Evolutionary conservation across 139 green algal genomes (phyloP), one percentile per base, ranked within the genome.

Genomic region (Ettlia oleoabundans): DNA sequence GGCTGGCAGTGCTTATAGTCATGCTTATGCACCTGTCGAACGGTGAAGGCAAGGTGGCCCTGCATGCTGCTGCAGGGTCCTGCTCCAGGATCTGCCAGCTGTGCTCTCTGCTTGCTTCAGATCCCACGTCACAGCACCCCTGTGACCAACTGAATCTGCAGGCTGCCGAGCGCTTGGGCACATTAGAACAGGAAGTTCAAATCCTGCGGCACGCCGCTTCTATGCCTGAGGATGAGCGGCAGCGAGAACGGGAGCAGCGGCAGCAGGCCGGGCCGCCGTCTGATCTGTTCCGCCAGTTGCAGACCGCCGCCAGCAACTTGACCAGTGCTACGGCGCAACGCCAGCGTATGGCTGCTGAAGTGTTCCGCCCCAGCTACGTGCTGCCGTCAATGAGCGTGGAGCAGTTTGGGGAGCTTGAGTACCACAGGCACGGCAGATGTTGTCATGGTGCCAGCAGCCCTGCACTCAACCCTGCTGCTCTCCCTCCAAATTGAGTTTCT

Each of bases 301-400:
- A 40, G 0, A 55, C 35, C 4, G 82, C 78, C 4, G 82, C 70
- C 0, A 38, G 38, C 30, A 78, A n/a, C 1, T 65, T 86, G n/a
- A 47, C 41, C 2, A n/a, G 32, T 10, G 73, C 35, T 62, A 78
- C 22, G 0, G 47, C 18, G 40, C 47, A 38, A 78, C 52, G 67
- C 6, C 30, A 65, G 32, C 69, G 75, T 52, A 8, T 93, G 32
- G 63, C 63, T 5, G 51, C 47, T 0, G 65, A 88, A 43, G 93
- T 98, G 40, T 98, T 98, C 67, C 84, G 87, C 38, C 95, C 95
- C 24, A 85, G 79, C 64, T 89, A 97, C 76, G 88, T 76, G n/a
- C 71, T 96, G 69, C 93, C 95, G 26, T 96, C 91, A 0, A 86
- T 96, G 61, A 96, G 82, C 5, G 53, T 67, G 41, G 65, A 82